phyloP scores from a whole-genome alignment of 2,329 filamentous ascomycete species.

The Podosphaera fusca region DNA sequence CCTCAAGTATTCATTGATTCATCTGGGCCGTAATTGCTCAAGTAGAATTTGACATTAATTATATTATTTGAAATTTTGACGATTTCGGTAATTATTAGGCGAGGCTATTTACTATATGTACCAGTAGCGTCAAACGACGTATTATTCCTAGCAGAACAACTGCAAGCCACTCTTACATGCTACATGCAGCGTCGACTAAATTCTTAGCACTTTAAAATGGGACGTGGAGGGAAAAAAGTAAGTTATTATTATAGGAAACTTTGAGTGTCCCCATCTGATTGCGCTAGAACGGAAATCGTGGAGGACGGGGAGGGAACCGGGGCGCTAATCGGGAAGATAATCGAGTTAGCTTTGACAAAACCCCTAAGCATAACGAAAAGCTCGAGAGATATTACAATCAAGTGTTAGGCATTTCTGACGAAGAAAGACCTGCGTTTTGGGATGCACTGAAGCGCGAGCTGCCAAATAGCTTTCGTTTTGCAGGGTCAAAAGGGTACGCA shows the following conservation, averaged over 20 bases:
- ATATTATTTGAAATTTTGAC: too few species aligned
- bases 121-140: too few species aligned
- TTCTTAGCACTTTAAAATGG: constrained; percentile 7
- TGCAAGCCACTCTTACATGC: too few species aligned
- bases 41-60: too few species aligned
- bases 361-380: constrained; percentile 60
- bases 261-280: constrained; percentile 2
- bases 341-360: constrained; percentile 25
- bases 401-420: constrained; percentile 50
- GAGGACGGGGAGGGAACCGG: constrained; percentile 7
- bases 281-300: constrained; percentile 7
- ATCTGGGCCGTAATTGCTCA: too few species aligned
- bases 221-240: constrained; percentile 14
- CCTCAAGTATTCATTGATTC: too few species aligned
- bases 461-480: constrained; percentile 94
- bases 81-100: too few species aligned
- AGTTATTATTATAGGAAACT: constrained; percentile 1
- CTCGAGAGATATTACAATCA: constrained; percentile 74
- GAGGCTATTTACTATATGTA: too few species aligned
- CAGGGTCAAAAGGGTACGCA: constrained; percentile 69
- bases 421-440: constrained; percentile 70
- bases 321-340: constrained; percentile 17
- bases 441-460: constrained; percentile 58
- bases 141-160: too few species aligned
- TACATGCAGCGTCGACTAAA: too few species aligned